These are phyloP conservation scores for Vanilla planifolia DNA, from an alignment of 106 monocot species.

Conservation along the genomic window DNA sequence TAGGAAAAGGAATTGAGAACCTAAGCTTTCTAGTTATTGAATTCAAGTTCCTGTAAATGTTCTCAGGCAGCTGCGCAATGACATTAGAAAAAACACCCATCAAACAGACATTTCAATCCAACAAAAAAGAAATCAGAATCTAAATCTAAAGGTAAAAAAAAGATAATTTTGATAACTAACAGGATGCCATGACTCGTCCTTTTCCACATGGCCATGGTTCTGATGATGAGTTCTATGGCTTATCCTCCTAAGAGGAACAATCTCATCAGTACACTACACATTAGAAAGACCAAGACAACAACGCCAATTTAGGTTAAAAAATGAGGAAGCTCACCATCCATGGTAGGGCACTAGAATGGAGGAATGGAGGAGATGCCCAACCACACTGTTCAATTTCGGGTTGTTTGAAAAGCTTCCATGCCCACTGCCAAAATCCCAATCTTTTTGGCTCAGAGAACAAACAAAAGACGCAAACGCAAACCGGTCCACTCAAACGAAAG, in stretches of 20 bases:
- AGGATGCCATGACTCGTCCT: constrained; percentile 99
- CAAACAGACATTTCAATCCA: no score
- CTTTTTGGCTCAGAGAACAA: not conserved
- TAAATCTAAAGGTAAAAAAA: not conserved
- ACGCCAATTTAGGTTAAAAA: not conserved
- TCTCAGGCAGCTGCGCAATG: constrained; percentile 52
- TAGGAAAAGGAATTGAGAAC: constrained; percentile 61
- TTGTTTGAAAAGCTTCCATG: constrained; percentile 86
- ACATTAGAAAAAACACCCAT: not conserved
- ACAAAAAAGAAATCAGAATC: not conserved
- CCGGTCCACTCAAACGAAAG: not conserved
- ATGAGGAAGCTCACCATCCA: constrained; percentile 57
- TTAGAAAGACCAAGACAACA: not conserved
- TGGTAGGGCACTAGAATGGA: constrained; percentile 92
- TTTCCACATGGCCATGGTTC: constrained; percentile 95
- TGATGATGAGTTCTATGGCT: constrained; percentile 96
- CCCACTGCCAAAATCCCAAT: constrained; percentile 41
- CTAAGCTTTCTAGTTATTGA: constrained; percentile 27
- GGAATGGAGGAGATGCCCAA: constrained; percentile 84
- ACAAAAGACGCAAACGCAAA: not conserved
- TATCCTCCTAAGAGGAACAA: constrained; percentile 67
- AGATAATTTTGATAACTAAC: constrained; percentile 30
- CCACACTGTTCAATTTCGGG: constrained; percentile 69
- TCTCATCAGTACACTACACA: not conserved
- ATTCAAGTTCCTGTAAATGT: constrained; percentile 48